Conservation (phyloP, 2,329 filamentous ascomycete species). For the Ophioceras dolichostomum region DNA sequence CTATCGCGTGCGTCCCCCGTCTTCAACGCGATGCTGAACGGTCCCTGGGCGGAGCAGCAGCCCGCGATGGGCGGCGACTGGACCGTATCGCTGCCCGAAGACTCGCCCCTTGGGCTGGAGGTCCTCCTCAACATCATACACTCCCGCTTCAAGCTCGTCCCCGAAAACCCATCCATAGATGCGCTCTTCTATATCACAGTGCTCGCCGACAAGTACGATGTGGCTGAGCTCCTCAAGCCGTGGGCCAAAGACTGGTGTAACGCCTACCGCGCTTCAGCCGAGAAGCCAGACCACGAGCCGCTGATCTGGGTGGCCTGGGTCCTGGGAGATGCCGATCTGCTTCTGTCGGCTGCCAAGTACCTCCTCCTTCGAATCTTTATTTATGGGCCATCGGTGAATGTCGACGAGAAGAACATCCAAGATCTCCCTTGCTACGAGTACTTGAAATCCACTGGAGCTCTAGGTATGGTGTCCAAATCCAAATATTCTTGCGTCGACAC, state of each 20-base stretch:
- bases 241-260: neutral
- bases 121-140: neutral
- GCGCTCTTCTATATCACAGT: neutral
- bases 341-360: too few relatives aligned
- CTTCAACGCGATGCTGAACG: neutral
- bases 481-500: too few relatives aligned
- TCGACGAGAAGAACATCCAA: too few relatives aligned
- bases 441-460: too few relatives aligned
- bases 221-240: neutral
- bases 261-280: too few relatives aligned
- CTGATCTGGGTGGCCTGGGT: too few relatives aligned
- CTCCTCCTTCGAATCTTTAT: too few relatives aligned
- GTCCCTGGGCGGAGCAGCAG: neutral
- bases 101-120: neutral
- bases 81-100: neutral
- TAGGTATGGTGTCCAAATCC: too few relatives aligned
- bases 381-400: too few relatives aligned
- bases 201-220: neutral
- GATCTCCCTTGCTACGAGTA: too few relatives aligned
- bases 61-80: neutral
- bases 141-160: neutral
- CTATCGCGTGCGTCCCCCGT: neutral
- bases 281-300: too few relatives aligned
- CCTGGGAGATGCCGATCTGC: too few relatives aligned
- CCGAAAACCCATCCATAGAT: neutral